Evolutionary conservation across 1,284 basidiomycete genomes (phyloP).

Genomic region (Peniophora sp.): DNA sequence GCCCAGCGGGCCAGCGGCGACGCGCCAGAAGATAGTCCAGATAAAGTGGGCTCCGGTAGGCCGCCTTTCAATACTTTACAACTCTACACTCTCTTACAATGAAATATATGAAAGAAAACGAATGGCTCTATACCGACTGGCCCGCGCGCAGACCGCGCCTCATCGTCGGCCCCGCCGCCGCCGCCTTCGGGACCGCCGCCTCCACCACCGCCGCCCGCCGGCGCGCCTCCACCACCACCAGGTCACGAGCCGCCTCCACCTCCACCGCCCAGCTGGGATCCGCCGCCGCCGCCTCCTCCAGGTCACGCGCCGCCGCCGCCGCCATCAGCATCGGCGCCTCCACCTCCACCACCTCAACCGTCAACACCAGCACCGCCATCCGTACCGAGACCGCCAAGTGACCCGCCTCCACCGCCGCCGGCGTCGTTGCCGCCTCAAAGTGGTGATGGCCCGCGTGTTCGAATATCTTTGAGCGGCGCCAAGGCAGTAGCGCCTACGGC

Average conservation of each 20-base stretch:
- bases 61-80: constrained; percentile 14
- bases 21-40: constrained; percentile 19
- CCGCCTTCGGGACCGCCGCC: constrained; percentile 6
- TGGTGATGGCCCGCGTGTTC: too few relatives aligned
- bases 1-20: constrained; percentile 19
- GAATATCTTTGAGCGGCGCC: too few relatives aligned
- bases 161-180: constrained; percentile 2
- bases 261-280: constrained; percentile 13
- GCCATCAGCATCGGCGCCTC: constrained; percentile 14
- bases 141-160: too few relatives aligned
- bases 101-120: too few relatives aligned
- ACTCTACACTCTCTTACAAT: constrained; percentile 6
- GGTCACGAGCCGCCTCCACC: constrained; percentile 5
- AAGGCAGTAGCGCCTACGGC: too few relatives aligned
- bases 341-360: constrained; percentile 16
- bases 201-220: constrained; percentile 8
- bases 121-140: too few relatives aligned
- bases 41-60: constrained; percentile 19
- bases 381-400: constrained; percentile 11
- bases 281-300: constrained; percentile 12
- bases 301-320: constrained; percentile 14
- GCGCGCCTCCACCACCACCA: constrained; percentile 9
- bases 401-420: constrained; percentile 9
- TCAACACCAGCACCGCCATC: constrained; percentile 16
- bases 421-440: not conserved